Base-by-base conservation (phyloP, 805 yeast genomes). In the Schizosaccharomyces japonicus region DNA sequence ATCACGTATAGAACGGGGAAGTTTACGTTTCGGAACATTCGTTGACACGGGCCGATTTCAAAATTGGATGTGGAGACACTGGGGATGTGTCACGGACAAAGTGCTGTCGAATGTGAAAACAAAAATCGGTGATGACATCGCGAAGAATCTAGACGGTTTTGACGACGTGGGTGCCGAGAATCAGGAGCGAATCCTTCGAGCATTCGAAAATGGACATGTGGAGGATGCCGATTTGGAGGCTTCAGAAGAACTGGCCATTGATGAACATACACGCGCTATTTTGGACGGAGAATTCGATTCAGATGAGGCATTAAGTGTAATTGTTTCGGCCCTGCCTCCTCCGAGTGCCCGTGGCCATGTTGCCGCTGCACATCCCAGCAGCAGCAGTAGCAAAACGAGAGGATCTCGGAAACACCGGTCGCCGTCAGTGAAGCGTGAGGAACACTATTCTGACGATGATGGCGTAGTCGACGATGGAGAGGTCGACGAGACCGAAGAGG, bases 131-230 rank as follows among this genome's bases (percentile, higher is more conserved):
- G 42, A 36, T 36, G 42, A 36, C 23, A 15, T 36, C 7, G 23
- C 5, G 5, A 36, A 36, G 8, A 36, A 15, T 17, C 8, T 36
- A 11, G 42, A 36, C n/a, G 46, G 46, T 17, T 42, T 27, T 42
- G 32, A 42, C 8, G 46, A 42, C 23, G 4, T 42, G 17, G 31
- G 26, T 26, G 32, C 15, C 4, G 32, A 11, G 19, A 30, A 23
- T 42, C 46, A 27, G 21, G 31, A 42, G n/a, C 21, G 27, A 29
- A 26, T 42, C 17, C n/a, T 27, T n/a, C 10, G 33, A n/a, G 46
- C 46, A 10, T 42, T 42, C 13, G 29, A 42, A 21, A 21, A 27
- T 15, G 46, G 46, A 4, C 46, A 42, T 25, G 33, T 42, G 13
- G 46, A 27, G 10, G 46, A 42, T 15, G 46, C 21, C 21, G 46